Base-by-base conservation (phyloP, 805 yeast species). In the Candida maesae region DNA sequence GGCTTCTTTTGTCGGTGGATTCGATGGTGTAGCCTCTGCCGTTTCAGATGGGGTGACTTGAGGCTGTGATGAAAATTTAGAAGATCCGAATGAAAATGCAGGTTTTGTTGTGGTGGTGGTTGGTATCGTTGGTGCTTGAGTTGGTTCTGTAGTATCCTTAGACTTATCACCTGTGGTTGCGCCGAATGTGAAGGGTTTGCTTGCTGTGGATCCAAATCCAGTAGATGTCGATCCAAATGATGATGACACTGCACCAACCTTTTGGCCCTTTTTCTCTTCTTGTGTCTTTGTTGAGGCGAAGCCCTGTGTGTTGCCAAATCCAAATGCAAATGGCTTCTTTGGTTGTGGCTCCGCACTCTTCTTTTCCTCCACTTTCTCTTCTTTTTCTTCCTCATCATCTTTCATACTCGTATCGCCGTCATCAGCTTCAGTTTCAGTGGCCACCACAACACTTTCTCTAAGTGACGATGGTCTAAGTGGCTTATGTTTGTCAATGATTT, bases 401-500 rank as follows among this genome's bases (percentile, higher is more conserved):
- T 14, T 28, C 31, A 28, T 28, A 8, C 9, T 15, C 17, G 9
- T 28, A 11, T 20, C 35, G 4, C 15, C 28, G n/a, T 17, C 23
- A 13, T 13, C 25, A 24, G 7, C 23, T 4, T 33, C 28, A 5
- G 20, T 27, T 16, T 45, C 45, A 33, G 37, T 46, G 10, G 50
- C 46, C 4, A 58, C 51, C 0, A 56, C 46, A 6, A 63, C 53
- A 3, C 63, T 56, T 39, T 57, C 62, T 13, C 70, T 58, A 35
- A 67, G 45, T 0, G 70, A 64, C 0, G 71, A 66, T 2, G 71
- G 62, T 38, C 60, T 62, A 16, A 40, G 45, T 7, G 71, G 71
- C 40, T 64, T 64, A 42, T 65, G 63, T 44, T 61, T 58, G 15
- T 49, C 39, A 16, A 50, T 18, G 5, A 31, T 35, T 7, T 33